phyloP scores from a whole-genome alignment of 2,329 filamentous ascomycete species.

The Arachnomyces sp. region DNA sequence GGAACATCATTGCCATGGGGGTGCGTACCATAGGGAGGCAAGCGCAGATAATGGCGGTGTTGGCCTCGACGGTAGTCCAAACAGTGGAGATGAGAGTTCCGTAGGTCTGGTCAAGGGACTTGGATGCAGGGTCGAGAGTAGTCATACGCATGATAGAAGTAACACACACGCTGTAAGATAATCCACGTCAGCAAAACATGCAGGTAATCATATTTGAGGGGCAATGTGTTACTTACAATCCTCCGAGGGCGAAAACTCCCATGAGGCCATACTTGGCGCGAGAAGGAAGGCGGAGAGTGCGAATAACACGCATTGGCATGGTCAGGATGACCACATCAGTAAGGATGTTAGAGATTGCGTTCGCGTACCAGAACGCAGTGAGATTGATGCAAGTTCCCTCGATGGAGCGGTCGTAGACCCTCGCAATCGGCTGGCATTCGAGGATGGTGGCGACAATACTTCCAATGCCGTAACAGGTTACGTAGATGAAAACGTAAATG shows the following conservation, averaged over 20 bases:
- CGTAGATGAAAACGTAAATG: constrained; percentile 34
- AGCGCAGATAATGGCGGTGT: constrained; percentile 30
- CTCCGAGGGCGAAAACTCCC: constrained; percentile 29
- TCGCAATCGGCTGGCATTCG: constrained; percentile 43
- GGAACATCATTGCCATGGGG: constrained; percentile 17
- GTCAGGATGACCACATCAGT: constrained; percentile 28
- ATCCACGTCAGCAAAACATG: constrained; percentile 1
- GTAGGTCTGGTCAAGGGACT: constrained; percentile 15
- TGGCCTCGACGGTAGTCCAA: constrained; percentile 30
- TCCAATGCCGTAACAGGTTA: constrained; percentile 40
- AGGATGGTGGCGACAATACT: constrained; percentile 40
- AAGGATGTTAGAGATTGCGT: constrained; percentile 32
- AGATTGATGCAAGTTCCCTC: constrained; percentile 39
- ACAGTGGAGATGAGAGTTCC: constrained; percentile 24
- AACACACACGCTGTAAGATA: constrained; percentile 17
- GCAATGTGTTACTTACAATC: constrained; percentile 22
- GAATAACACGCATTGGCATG: constrained; percentile 26
- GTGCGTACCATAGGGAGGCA: constrained; percentile 30
- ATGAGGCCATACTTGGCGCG: constrained; percentile 45
- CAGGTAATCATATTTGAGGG: not conserved
- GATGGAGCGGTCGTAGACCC: constrained; percentile 39
- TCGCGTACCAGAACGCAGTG: constrained; percentile 43
- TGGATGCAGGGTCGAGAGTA: constrained; percentile 21
- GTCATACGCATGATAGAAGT: constrained; percentile 26
- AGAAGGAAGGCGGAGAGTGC: constrained; percentile 19